Conservation (phyloP, 2,329 filamentous ascomycete genomes). For the Cladosporium sp. region DNA sequence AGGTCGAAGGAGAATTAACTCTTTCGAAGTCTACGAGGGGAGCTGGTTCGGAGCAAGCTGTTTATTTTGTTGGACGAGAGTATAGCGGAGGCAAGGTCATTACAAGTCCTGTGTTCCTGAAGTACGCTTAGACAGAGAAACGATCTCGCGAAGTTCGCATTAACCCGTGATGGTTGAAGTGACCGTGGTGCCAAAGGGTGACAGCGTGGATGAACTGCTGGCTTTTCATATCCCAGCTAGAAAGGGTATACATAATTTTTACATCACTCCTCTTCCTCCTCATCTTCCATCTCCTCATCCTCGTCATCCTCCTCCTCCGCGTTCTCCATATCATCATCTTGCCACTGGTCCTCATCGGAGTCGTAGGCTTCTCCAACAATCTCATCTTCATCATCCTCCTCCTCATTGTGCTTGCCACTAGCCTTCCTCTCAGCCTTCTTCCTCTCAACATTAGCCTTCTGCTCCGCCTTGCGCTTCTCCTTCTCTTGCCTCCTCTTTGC, state of each 20-base stretch:
- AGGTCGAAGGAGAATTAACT: not conserved
- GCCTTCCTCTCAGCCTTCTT: conserved; percentile 66
- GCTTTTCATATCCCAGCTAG: conserved; percentile 14
- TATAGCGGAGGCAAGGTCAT: not conserved
- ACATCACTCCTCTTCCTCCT: conserved; percentile 22
- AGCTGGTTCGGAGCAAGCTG: not conserved
- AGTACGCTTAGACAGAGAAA: not conserved
- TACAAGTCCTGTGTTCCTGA: not conserved
- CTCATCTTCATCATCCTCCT: conserved; percentile 39
- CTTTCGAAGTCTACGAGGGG: not conserved
- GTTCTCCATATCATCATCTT: conserved; percentile 49
- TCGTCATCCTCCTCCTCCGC: conserved; percentile 37
- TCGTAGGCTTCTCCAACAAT: conserved; percentile 48
- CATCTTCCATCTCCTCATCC: conserved; percentile 30
- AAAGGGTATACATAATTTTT: conserved; percentile 14
- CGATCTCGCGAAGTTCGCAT: no score
- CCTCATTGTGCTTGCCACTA: conserved; percentile 45
- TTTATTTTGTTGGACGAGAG: not conserved
- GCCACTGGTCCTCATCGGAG: conserved; percentile 55
- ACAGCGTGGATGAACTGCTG: not conserved
- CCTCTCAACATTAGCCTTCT: conserved; percentile 86
- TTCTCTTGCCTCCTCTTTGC: conserved; percentile 76
- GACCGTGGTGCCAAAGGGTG: not conserved
- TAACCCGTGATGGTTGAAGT: no score
- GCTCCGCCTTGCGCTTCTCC: conserved; percentile 75